These are phyloP conservation scores for Phytophthora foliorum DNA, from an alignment of 352 stramenopile species.

Conservation along the genomic window DNA sequence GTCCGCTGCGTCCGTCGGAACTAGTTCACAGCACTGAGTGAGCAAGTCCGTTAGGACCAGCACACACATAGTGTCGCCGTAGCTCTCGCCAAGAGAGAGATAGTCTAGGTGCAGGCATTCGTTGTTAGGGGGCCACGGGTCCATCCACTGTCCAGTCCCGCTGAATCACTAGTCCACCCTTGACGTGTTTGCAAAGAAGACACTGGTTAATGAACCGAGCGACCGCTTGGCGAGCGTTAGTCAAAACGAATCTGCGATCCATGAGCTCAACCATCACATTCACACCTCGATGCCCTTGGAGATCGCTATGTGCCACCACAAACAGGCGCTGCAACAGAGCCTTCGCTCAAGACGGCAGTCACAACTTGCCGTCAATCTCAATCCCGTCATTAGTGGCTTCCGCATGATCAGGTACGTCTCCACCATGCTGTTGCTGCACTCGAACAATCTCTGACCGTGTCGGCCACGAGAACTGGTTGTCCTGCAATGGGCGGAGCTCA, in stretches of 20 bases:
- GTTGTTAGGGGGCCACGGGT: slow-evolving; percentile 5
- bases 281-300: slow-evolving; percentile 17
- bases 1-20: background rate
- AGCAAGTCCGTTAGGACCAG: background rate
- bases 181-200: slow-evolving; percentile 27
- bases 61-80: background rate
- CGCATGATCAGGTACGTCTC: background rate
- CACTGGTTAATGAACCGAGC: background rate
- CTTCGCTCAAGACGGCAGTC: background rate
- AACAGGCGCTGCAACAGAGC: slow-evolving; percentile 1
- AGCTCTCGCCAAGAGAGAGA: background rate
- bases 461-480: slow-evolving; percentile 14
- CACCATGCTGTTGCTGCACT: background rate
- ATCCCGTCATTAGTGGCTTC: slow-evolving; percentile 1
- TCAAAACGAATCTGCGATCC: background rate
- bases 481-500: slow-evolving; percentile 15
- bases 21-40: background rate
- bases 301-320: slow-evolving; percentile 12
- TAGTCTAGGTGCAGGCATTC: slow-evolving; percentile 20
- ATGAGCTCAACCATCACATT: background rate
- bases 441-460: background rate
- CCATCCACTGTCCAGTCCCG: background rate
- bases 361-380: background rate
- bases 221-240: background rate
- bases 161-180: slow-evolving; percentile 2